phyloP scores from a whole-genome alignment of 2,329 filamentous ascomycete genomes.

The Fusarium sp. region DNA sequence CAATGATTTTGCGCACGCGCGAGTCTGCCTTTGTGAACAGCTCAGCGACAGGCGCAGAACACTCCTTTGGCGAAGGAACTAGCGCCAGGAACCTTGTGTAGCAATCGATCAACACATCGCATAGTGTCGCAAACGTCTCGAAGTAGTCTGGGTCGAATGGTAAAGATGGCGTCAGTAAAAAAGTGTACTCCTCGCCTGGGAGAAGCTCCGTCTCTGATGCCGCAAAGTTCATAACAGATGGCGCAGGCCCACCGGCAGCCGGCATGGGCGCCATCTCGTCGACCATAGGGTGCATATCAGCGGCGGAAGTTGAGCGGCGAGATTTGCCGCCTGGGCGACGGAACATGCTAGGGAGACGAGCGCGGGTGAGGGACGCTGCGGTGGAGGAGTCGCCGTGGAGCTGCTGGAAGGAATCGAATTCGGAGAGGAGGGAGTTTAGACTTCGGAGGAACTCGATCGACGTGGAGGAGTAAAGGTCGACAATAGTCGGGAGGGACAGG shows the following conservation, averaged over 20 bases:
- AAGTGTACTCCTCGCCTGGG: slow-evolving; percentile 88
- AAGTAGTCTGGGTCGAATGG: slow-evolving; percentile 98
- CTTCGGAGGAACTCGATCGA: slow-evolving; percentile 89
- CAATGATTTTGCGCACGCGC: slow-evolving; percentile 87
- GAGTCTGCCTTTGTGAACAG: slow-evolving; percentile 92
- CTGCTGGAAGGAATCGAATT: slow-evolving; percentile 95
- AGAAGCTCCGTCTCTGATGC: slow-evolving; percentile 76
- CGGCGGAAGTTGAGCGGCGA: slow-evolving; percentile 67
- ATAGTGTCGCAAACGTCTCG: slow-evolving; percentile 95
- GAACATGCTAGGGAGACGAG: slow-evolving; percentile 87
- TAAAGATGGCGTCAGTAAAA: slow-evolving; percentile 90
- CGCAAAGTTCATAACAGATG: slow-evolving; percentile 69
- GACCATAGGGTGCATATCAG: slow-evolving; percentile 57
- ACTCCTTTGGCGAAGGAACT: slow-evolving; percentile 81
- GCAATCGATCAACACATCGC: slow-evolving; percentile 93
- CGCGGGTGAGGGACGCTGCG: slow-evolving; percentile 79
- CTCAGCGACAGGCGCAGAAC: slow-evolving; percentile 80
- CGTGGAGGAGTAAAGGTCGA: slow-evolving; percentile 87
- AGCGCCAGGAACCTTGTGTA: slow-evolving; percentile 85
- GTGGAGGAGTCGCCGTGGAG: slow-evolving; percentile 85
- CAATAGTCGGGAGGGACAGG: slow-evolving; percentile 88
- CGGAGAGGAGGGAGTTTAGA: slow-evolving; percentile 85
- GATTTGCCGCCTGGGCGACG: slow-evolving; percentile 75
- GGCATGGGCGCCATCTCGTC: slow-evolving; percentile 52
- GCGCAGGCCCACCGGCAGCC: slow-evolving; percentile 51